These are phyloP conservation scores for Bacidia rubella DNA, from an alignment of 495 filamentous ascomycete species.

Conservation along the genomic window DNA sequence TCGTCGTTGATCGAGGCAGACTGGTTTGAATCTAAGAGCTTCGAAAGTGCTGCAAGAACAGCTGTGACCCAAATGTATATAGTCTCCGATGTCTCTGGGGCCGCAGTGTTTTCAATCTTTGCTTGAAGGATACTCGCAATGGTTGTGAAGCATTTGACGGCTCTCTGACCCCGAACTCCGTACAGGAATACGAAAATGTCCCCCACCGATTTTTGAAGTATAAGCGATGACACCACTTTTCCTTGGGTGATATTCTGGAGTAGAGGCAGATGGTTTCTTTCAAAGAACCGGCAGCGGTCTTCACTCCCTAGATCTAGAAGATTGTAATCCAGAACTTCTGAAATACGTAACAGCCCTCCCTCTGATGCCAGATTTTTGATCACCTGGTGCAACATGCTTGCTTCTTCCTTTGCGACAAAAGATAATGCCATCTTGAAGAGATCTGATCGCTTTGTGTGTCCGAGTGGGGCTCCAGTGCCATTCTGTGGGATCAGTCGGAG, in stretches of 20 bases:
- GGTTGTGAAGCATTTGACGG: constrained; percentile 27
- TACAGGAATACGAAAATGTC: constrained; percentile 45
- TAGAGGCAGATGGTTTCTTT: constrained; percentile 25
- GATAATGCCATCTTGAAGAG: constrained; percentile 3
- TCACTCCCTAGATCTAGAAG: not conserved
- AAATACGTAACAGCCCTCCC: constrained; percentile 2
- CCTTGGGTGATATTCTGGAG: constrained; percentile 36
- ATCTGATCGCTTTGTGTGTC: not conserved
- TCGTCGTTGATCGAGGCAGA: constrained; percentile 4
- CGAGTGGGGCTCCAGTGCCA: not conserved
- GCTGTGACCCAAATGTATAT: constrained; percentile 2
- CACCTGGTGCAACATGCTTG: constrained; percentile 4
- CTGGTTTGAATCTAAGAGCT: constrained; percentile 4
- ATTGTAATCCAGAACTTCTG: constrained; percentile 2
- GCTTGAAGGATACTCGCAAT: constrained; percentile 9
- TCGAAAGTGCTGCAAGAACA: not conserved
- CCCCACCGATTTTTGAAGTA: constrained; percentile 38
- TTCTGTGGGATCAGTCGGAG: not conserved
- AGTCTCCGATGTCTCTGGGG: not conserved
- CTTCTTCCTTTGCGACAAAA: not conserved
- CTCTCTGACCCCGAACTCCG: constrained; percentile 35
- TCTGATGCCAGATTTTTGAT: constrained; percentile 6
- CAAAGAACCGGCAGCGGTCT: not conserved
- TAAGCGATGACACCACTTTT: constrained; percentile 35
- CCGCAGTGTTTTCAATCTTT: not conserved